Conservation (phyloP, 2,329 filamentous ascomycete species). For the Cercospora sojina region DNA sequence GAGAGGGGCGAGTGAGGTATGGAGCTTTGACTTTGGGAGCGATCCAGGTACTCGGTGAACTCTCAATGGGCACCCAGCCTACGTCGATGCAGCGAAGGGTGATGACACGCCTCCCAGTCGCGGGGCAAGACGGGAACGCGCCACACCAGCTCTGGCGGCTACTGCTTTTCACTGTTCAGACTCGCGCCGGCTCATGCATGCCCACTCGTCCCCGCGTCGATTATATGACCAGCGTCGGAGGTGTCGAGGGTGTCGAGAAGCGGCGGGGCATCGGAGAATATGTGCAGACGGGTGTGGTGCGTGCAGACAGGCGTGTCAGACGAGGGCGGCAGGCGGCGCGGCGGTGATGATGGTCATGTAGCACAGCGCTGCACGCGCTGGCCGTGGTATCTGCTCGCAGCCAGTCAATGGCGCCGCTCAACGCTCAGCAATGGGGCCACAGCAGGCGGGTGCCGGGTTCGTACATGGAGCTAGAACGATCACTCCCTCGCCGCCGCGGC, state of each 20-base stretch:
- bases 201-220: neutral
- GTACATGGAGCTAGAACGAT: conserved; percentile 14
- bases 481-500: neutral
- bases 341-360: conserved; percentile 13
- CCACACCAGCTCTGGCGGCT: neutral
- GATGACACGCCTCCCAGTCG: conserved; percentile 5
- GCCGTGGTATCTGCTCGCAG: conserved; percentile 9
- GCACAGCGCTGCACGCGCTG: conserved; percentile 16
- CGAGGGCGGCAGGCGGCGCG: neutral
- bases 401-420: conserved; percentile 15
- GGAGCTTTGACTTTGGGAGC: conserved; percentile 22
- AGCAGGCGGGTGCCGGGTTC: conserved; percentile 21
- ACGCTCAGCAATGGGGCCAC: conserved; percentile 5
- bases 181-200: neutral
- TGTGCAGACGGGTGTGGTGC: neutral
- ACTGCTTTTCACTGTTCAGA: neutral
- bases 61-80: conserved; percentile 4
- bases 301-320: conserved; percentile 3
- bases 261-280: conserved; percentile 19
- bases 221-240: neutral
- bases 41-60: conserved; percentile 23
- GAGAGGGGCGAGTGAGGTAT: conserved; percentile 17
- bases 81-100: neutral
- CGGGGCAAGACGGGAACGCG: neutral
- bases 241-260: neutral